phyloP scores from a whole-genome alignment of 2,329 filamentous ascomycete species.

The Hymenoscyphus salicellus region DNA sequence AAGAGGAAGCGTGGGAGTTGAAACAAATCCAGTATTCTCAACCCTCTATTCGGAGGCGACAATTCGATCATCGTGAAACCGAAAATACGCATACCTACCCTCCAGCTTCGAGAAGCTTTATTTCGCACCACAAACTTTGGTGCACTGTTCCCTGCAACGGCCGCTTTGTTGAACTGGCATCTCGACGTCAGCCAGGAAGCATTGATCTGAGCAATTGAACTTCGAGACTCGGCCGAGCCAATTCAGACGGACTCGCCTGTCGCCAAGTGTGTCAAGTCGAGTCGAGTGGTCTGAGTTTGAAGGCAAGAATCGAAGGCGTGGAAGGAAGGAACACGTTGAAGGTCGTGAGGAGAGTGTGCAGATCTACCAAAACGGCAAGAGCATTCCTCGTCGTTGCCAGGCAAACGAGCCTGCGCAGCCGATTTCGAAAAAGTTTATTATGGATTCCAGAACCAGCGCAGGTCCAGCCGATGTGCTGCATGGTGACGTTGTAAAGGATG shows the following conservation, averaged over 20 bases:
- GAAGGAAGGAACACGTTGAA: neutral
- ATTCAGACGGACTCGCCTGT: neutral
- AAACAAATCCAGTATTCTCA: neutral
- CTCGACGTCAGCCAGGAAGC: neutral
- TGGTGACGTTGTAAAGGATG: conserved; percentile 1
- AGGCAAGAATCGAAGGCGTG: neutral
- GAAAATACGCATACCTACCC: neutral
- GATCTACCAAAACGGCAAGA: neutral
- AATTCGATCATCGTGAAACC: neutral
- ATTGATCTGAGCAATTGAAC: neutral
- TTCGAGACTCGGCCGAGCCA: neutral
- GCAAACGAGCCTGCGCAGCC: conserved; percentile 2
- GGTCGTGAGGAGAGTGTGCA: neutral
- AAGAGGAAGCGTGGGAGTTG: neutral
- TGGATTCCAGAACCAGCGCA: neutral
- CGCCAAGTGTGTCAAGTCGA: neutral
- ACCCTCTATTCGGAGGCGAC: neutral
- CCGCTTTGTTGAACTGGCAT: conserved; percentile 1
- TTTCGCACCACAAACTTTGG: neutral
- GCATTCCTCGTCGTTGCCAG: conserved; percentile 5
- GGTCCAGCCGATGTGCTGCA: neutral
- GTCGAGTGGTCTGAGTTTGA: conserved; percentile 1
- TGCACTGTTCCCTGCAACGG: neutral
- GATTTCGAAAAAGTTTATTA: neutral
- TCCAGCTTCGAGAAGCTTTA: neutral